These are phyloP conservation scores for Linnemannia zychae DNA, from an alignment of 192 early-diverging fungal species.

Conservation along the genomic window DNA sequence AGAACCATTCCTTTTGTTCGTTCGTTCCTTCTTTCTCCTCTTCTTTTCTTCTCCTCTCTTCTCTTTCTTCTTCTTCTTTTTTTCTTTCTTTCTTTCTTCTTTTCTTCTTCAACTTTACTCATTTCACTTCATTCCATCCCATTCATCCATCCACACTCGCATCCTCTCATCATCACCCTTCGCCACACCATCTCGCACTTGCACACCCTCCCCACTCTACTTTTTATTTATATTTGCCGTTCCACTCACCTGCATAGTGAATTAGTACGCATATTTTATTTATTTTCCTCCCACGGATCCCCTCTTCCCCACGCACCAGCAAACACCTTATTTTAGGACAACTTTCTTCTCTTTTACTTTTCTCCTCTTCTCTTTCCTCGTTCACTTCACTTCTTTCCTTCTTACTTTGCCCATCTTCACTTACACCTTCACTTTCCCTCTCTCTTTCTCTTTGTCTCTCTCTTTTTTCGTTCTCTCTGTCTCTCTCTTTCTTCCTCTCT, in stretches of 20 bases:
- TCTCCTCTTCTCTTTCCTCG: neutral
- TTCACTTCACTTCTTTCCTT: too few species aligned
- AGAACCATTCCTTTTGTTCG: neutral
- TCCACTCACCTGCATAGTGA: neutral
- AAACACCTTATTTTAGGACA: neutral
- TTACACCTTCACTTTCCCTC: neutral
- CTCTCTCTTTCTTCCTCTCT: neutral
- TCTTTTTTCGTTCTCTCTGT: too few species aligned
- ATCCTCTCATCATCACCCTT: neutral
- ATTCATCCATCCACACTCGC: neutral
- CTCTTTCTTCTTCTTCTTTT: neutral
- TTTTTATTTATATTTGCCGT: neutral
- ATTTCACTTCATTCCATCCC: neutral
- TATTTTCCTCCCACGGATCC: neutral
- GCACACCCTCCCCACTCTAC: neutral
- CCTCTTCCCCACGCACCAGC: neutral
- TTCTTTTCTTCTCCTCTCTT: neutral
- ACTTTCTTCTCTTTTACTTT: neutral
- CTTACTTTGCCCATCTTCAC: neutral
- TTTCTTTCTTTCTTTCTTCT: neutral
- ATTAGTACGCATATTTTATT: neutral
- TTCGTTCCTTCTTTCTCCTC: neutral
- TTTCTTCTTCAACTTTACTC: neutral
- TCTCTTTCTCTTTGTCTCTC: neutral
- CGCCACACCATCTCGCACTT: neutral